Base-by-base conservation (phyloP, 2,329 filamentous ascomycete species). In the Fusarium nurragi region DNA sequence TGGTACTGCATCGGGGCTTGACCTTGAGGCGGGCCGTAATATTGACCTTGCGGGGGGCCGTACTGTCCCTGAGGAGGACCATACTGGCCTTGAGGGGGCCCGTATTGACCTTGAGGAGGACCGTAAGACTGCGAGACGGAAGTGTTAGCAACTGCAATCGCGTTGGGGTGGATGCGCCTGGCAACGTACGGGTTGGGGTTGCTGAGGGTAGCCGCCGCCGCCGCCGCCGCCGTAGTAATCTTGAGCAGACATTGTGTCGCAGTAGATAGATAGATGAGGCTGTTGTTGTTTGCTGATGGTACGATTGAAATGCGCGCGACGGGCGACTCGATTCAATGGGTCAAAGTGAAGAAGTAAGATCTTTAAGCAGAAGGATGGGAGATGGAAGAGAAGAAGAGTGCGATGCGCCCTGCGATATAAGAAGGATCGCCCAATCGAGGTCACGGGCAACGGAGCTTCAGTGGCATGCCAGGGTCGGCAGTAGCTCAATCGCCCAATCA, bases 1-100 rank as follows among this genome's bases (percentile, higher is more conserved):
- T 80, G 76, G 67, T 81, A 79, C 69, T 80, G 77, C 77, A 81
- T 81, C 56, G 77, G 80, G 53, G 76, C 75, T 67, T 80, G 77
- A 41, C 74, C 76, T 45, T 75, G 76, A 16, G 75, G 75, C 60
- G 75, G 74, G 34, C 68, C 70, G 45, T 75, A 76, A 45, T 74
- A 73, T 58, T 73, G 71, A 26, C 71, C 70, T 55, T 65, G 71
- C 16, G 68, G 70, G 9, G 70, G 66, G 9, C 66, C 69, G 38
- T 71, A 70, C 45, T 74, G 72, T 37, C 71, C 73, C 52, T 73
- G 74, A 11, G 73, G 73, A 61, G 71, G 71, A 3, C 73, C 73
- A 30, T 76, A 76, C 34, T 67, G 65, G 32, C 68, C 67, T 45
- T 58, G 68, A 3, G 67, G 67, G 66, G 70, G 71, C 4, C 71